A percentile compares a stretch with the other conserved stretches of the same genome.
phyloP scores from a whole-genome alignment of 108 stramenopile genomes.

The Cylindrotheca fusiformis region DNA sequence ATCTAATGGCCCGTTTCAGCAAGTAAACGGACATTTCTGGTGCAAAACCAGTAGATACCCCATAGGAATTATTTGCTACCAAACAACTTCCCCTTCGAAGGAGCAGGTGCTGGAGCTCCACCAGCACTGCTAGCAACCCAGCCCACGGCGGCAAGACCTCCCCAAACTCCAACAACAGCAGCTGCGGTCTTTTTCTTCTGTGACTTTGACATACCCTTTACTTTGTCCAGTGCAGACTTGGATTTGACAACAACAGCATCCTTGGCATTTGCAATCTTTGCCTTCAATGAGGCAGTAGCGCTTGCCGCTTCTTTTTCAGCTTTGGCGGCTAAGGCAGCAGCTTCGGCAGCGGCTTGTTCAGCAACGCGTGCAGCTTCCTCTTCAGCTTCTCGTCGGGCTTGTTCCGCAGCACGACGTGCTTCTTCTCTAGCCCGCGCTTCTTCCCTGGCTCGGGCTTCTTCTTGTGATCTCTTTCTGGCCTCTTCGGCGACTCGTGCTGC shows the following conservation, averaged over 20 bases:
- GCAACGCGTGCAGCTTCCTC: background rate
- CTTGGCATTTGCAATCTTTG: conserved; percentile 15
- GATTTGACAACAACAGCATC: conserved; percentile 20
- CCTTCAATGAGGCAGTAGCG: conserved; percentile 12
- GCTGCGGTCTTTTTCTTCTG: conserved; percentile 31
- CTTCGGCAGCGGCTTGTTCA: conserved; percentile 5
- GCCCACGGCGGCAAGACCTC: conserved; percentile 10
- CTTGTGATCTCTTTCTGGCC: background rate
- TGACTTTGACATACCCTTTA: conserved; percentile 17
- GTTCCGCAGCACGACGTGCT: background rate
- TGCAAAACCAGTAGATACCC: background rate
- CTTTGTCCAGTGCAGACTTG: conserved; percentile 19
- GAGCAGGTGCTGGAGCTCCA: background rate
- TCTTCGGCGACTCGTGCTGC: conserved; percentile 3
- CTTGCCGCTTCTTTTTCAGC: conserved; percentile 15
- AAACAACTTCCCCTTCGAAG: background rate
- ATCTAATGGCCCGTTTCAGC: background rate
- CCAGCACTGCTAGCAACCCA: conserved; percentile 2
- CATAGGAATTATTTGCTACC: too few species aligned
- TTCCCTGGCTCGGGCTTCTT: background rate
- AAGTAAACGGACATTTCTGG: background rate
- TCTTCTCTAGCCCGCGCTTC: background rate
- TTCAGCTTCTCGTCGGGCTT: background rate
- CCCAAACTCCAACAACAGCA: conserved; percentile 19
- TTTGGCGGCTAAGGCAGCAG: conserved; percentile 9